Percentiles rank a stretch among this genome's conserved stretches.
Evolutionary conservation across 495 filamentous ascomycete species (phyloP).

Genomic region (Tuber indicum): DNA sequence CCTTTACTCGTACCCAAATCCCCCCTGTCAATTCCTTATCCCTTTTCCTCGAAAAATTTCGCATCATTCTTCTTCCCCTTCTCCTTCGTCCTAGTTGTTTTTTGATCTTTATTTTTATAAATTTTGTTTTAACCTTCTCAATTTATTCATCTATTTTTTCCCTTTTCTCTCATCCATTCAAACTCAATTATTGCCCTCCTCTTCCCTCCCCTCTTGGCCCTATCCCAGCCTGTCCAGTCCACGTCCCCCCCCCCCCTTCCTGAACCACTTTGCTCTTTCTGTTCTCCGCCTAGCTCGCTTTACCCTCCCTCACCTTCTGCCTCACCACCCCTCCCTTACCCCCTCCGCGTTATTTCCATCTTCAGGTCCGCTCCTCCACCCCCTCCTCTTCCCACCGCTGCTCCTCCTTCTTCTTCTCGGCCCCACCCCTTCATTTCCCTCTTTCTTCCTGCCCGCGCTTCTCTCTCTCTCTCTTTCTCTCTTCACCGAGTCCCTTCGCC

Average conservation of each 20-base stretch:
- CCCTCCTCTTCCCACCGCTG: slow-evolving; percentile 31
- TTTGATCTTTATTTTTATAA: slow-evolving; percentile 17
- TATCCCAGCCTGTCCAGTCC: slow-evolving; percentile 28
- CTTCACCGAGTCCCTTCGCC: slow-evolving; percentile 20
- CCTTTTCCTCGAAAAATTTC: slow-evolving; percentile 13
- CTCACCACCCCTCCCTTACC: slow-evolving; percentile 23
- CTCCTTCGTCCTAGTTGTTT: slow-evolving; percentile 32
- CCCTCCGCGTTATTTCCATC: slow-evolving; percentile 35
- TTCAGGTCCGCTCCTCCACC: slow-evolving; percentile 26
- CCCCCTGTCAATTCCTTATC: slow-evolving; percentile 4
- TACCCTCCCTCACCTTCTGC: slow-evolving; percentile 22
- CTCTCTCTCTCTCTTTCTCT: slow-evolving; percentile 10
- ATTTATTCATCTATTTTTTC: slow-evolving; percentile 20
- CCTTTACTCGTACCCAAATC: not conserved
- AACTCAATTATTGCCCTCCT: slow-evolving; percentile 30
- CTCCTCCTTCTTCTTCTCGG: slow-evolving; percentile 31
- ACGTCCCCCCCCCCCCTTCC: slow-evolving; percentile 22
- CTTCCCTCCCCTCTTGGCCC: slow-evolving; percentile 30
- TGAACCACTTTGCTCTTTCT: slow-evolving; percentile 25
- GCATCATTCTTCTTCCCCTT: slow-evolving; percentile 7
- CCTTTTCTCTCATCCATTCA: slow-evolving; percentile 17
- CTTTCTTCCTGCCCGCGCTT: slow-evolving; percentile 28
- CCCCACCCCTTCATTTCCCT: slow-evolving; percentile 23
- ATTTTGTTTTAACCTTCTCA: slow-evolving; percentile 17
- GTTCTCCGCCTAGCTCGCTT: slow-evolving; percentile 32